A percentile compares a stretch with the other conserved stretches of the same genome.
phyloP scores from a whole-genome alignment of 2,329 filamentous ascomycete species.

The Colletotrichum magnum region DNA sequence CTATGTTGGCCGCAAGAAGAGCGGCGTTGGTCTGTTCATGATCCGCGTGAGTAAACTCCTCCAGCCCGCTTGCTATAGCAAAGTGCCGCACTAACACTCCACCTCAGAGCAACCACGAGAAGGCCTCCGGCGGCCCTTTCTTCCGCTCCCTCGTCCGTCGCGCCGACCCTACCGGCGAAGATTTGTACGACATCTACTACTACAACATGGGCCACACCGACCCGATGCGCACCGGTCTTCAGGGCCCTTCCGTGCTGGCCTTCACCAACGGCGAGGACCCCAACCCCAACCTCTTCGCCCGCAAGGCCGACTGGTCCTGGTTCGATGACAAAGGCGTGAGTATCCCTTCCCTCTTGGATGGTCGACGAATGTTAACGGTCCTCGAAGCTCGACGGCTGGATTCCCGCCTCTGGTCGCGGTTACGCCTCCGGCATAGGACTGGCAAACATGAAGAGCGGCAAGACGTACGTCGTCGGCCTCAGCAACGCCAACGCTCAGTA shows the following conservation, averaged over 20 bases:
- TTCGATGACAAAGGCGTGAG: slow-evolving; percentile 48
- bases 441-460: slow-evolving; percentile 54
- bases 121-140: slow-evolving; percentile 56
- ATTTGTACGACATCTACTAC: slow-evolving; percentile 59
- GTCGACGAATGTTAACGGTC: not conserved
- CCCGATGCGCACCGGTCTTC: slow-evolving; percentile 56
- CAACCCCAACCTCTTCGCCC: slow-evolving; percentile 52
- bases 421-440: slow-evolving; percentile 49
- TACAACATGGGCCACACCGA: slow-evolving; percentile 61
- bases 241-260: slow-evolving; percentile 56
- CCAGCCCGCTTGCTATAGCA: too few relatives aligned
- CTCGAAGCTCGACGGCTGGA: slow-evolving; percentile 49
- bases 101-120: slow-evolving; percentile 53
- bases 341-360: not conserved
- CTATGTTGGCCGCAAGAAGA: slow-evolving; percentile 53
- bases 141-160: slow-evolving; percentile 56
- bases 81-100: not conserved
- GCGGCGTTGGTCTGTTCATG: slow-evolving; percentile 53
- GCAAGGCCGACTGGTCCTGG: slow-evolving; percentile 53
- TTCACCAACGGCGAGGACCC: slow-evolving; percentile 56
- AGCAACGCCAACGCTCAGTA: slow-evolving; percentile 54
- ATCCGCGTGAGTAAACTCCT: slow-evolving; percentile 44
- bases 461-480: slow-evolving; percentile 54
- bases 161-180: slow-evolving; percentile 52
- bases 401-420: slow-evolving; percentile 48